Evolutionary conservation across 108 stramenopile species (phyloP).

Genomic region (Conticribra weissflogii): DNA sequence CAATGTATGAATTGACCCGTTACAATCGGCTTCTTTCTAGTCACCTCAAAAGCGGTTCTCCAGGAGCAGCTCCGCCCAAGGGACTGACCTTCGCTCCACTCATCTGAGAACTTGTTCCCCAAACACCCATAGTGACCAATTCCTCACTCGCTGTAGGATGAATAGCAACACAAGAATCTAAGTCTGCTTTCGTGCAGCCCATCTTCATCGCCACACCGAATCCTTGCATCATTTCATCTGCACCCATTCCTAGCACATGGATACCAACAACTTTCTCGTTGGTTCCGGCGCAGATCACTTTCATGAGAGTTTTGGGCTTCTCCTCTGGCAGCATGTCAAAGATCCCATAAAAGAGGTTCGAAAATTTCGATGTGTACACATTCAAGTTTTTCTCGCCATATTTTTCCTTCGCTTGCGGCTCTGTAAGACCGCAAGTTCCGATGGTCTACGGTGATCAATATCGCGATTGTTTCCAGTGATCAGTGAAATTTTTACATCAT

Average conservation of each 20-base stretch:
- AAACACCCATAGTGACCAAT: constrained; percentile 87
- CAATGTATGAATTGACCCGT: too few species aligned
- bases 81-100: constrained; percentile 76
- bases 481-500: too few species aligned
- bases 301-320: constrained; percentile 94
- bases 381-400: constrained; percentile 92
- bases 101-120: constrained; percentile 76
- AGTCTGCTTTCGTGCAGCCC: constrained; percentile 96
- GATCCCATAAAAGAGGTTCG: constrained; percentile 89
- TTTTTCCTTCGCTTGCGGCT: constrained; percentile 81
- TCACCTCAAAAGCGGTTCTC: constrained; percentile 49
- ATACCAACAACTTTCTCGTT: constrained; percentile 92
- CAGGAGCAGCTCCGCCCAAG: constrained; percentile 65
- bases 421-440: constrained; percentile 88
- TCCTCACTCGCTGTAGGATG: constrained; percentile 95
- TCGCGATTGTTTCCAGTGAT: too few species aligned
- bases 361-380: constrained; percentile 89
- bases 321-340: constrained; percentile 83
- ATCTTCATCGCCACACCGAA: constrained; percentile 91
- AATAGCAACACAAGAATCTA: constrained; percentile 94
- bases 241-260: constrained; percentile 93
- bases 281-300: constrained; percentile 85
- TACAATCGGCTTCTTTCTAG: constrained; percentile 27
- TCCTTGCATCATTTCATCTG: constrained; percentile 97
- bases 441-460: constrained; percentile 40